Base-by-base conservation (phyloP, 352 stramenopile genomes). In the Globisporangium nunn region DNA sequence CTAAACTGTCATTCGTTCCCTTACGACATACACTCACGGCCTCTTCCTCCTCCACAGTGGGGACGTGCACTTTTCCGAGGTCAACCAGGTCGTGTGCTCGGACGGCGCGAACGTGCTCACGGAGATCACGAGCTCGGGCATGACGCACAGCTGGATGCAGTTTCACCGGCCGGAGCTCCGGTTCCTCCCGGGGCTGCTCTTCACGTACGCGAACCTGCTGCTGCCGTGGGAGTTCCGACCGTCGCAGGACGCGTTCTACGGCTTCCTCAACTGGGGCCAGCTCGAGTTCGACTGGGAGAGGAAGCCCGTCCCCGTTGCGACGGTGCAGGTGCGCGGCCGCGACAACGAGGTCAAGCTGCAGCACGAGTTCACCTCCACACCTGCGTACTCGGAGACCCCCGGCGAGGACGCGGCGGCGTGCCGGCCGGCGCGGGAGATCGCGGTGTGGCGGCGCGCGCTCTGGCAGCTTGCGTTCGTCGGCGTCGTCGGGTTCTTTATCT, bases 131-230 rank as follows among this genome's bases (percentile, higher is more conserved):
- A 97, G 88, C 47, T 96, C 83, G 14, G 93, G 93, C 29, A 87
- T 98, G 83, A 98, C 92, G 5, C 91, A 98, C 62, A 96, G 89
- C 37, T 98, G 93, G 89, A 93, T 95, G 79, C 64, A 88, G 58
- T 87, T 87, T 54, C 75, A 87, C 66, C 54, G 74, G 18, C 78
- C 70, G 40, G 66, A 70, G 45, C 69, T 84, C 46, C 72, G 67
- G 56, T 67, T 80, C 55, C 66, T 87, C 47, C 77, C 83, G 53
- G 73, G 74, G 29, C 59, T 91, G 40, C 17, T 82, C 33, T 88
- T 87, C 58, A 91, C 85, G 23, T 78, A 81, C 40, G 75, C 70
- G 8, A 94, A 90, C 67, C 51, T 91, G 51, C 50, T 86, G 17
- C 52, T 94, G 55, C 82, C 80, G 52, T 93, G 85, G 84, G 71